phyloP scores from a whole-genome alignment of 2,329 filamentous ascomycete genomes.

The Fusarium nanum region DNA sequence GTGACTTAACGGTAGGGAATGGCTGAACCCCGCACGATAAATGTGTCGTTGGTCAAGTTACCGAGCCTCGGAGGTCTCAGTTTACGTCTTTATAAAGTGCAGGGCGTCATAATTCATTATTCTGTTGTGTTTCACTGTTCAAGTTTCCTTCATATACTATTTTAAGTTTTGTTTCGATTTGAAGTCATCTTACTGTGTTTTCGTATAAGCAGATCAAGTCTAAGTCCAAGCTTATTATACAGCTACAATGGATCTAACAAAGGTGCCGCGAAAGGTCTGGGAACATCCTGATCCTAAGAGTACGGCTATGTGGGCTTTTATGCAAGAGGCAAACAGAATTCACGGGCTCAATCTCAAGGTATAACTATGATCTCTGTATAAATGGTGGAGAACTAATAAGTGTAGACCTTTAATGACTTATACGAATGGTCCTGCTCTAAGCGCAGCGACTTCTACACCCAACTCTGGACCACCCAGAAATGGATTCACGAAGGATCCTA shows the following conservation, averaged over 20 bases:
- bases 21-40: slow-evolving; percentile 41
- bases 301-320: slow-evolving; percentile 75
- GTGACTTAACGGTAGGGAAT: neutral
- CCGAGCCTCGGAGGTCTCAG: slow-evolving; percentile 31
- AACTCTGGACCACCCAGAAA: slow-evolving; percentile 69
- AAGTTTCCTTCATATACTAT: neutral
- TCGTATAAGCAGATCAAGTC: neutral
- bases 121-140: neutral
- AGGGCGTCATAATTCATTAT: neutral
- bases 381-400: neutral
- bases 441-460: slow-evolving; percentile 72
- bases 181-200: neutral
- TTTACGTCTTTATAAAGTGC: slow-evolving; percentile 7
- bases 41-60: slow-evolving; percentile 20
- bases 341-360: slow-evolving; percentile 69
- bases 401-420: slow-evolving; percentile 74
- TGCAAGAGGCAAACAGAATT: slow-evolving; percentile 71
- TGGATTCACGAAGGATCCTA: slow-evolving; percentile 73
- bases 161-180: neutral
- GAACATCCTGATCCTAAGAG: slow-evolving; percentile 70
- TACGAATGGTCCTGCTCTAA: slow-evolving; percentile 75
- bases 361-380: slow-evolving; percentile 9
- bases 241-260: slow-evolving; percentile 47
- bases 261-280: slow-evolving; percentile 72
- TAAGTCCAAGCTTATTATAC: neutral